A percentile compares a stretch with the other conserved stretches of the same genome.
These are phyloP conservation scores for Diaporthe velutina DNA, from an alignment of 2,329 filamentous ascomycete species.

Conservation along the genomic window DNA sequence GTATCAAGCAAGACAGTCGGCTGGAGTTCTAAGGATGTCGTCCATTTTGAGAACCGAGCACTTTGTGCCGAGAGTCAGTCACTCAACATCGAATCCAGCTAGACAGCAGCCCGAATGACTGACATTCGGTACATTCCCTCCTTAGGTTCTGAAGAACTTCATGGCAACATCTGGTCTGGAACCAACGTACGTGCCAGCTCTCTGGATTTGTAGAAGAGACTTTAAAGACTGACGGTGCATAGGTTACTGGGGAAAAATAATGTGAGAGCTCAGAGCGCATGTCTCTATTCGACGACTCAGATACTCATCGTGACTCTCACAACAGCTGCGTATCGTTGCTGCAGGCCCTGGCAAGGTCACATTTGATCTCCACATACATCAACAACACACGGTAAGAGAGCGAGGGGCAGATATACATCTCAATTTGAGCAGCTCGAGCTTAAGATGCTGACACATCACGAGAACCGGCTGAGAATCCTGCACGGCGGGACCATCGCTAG, in stretches of 20 bases:
- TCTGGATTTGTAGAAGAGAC: not conserved
- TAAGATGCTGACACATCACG: not conserved
- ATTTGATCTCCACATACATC: conserved; percentile 81
- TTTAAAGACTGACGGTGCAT: not conserved
- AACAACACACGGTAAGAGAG: conserved; percentile 77
- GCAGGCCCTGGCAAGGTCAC: conserved; percentile 77
- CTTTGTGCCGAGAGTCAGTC: conserved; percentile 35
- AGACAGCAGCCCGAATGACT: not conserved
- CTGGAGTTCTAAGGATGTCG: conserved; percentile 26
- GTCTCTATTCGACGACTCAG: no score
- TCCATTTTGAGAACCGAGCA: not conserved
- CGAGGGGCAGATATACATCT: not conserved
- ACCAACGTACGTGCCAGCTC: conserved; percentile 73
- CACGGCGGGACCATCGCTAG: conserved; percentile 85
- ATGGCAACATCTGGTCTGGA: conserved; percentile 88
- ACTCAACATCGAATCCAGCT: not conserved
- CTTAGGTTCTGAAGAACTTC: conserved; percentile 87
- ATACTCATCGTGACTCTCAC: not conserved
- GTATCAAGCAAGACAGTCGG: conserved; percentile 4
- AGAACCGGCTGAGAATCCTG: conserved; percentile 83
- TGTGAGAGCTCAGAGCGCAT: conserved; percentile 17
- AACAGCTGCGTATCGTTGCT: conserved; percentile 74
- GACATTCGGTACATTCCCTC: not conserved
- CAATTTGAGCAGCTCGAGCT: not conserved
- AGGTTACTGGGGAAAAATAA: conserved; percentile 34